Base-by-base conservation (phyloP, 2,329 filamentous ascomycete genomes). In the Triangularia setosa region DNA sequence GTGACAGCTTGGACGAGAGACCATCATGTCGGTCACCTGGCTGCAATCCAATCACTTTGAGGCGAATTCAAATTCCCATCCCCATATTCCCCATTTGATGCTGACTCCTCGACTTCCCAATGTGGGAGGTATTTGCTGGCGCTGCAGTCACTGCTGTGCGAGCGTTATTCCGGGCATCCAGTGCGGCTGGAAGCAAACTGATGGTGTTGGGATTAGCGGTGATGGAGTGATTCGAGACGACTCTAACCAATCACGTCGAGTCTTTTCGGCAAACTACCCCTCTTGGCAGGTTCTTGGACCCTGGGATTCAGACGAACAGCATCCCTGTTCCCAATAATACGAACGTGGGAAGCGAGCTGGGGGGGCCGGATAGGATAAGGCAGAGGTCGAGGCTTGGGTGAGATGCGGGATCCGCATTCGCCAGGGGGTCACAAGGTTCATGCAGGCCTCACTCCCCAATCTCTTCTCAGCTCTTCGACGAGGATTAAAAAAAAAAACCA, bases 21-120 rank as follows among this genome's bases (percentile, higher is more conserved):
- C 53, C 35, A 62, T 58, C 53, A 52, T 62, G 53, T 33, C 53
- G 30, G 30, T 62, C 55, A 54, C 23, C 23, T 24, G 18, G 33
- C 44, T 33, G 53, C 24, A 33, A 14, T 18, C 30, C 33, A 27
- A 44, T 61, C 61, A 62, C 62, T 64, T 64, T 58, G 14, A 21
- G 40, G 35, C 28, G 57, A 25, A 21, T 21, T 48, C 18, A 6
- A 59, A 55, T 25, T 23, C 40, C 40, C 40, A 48, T 48, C 40
- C 30, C 33, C 55, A 30, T 58, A 18, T n/a, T 33, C 23, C 21
- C 57, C 57, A 33, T 59, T 33, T 59, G 57, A 21, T 33, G 33
- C 57, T 48, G 57, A 48, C 18, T 35, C 56, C 11, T 33, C 18
- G n/a, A 21, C 28, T 35, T 35, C 18, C 35, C 16, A 35, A 23